Evolutionary conservation across 2,329 filamentous ascomycete species (phyloP), one percentile per base, ranked within the genome.

Genomic region (Monosporascus sp.): DNA sequence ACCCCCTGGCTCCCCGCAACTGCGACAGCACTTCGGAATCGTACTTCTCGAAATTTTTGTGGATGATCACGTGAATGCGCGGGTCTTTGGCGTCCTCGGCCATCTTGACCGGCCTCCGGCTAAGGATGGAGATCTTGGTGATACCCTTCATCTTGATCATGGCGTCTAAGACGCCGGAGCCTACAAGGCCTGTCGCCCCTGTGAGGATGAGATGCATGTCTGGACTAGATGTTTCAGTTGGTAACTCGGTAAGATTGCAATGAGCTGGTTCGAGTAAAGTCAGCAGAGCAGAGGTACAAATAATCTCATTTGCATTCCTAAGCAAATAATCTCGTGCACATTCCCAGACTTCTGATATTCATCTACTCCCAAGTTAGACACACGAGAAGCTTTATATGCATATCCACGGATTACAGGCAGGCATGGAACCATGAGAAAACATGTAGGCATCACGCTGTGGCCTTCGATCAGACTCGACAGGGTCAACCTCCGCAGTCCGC

Each of bases 121-220:
- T 84, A 48, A 68, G 50, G 61, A 92, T 82, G 22, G 85, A 85
- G 63, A 91, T 81, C 60, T 82, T 84, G 48, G 79, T 81, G 53
- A 90, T 73, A 38, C 76, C 73, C 37, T 72, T 72, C 58, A 71
- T 75, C 57, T 74, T 75, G 57, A 88, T 73, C 76, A 88, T 84
- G 57, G 80, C 78, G 55, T 86, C 81, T 2, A 88, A 75, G 17
- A 80, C 79, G 40, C 71, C 76, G 0, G 79, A 82, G 64, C 85
- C 85, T 37, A 87, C 79, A 2, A 88, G 75, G 63, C 85, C 85
- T 0, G 85, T 88, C 11, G 83, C 84, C n/a, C 85, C 84, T 0
- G 85, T 87, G 49, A 88, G 74, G 54, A 88, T 84, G 63, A 87
- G 74, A 71, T 85, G 82, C 80, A 84, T 85, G 24, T 43, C 9